These are phyloP conservation scores for Mycena amicta DNA, from an alignment of 768 basidiomycete genomes.

Conservation along the genomic window DNA sequence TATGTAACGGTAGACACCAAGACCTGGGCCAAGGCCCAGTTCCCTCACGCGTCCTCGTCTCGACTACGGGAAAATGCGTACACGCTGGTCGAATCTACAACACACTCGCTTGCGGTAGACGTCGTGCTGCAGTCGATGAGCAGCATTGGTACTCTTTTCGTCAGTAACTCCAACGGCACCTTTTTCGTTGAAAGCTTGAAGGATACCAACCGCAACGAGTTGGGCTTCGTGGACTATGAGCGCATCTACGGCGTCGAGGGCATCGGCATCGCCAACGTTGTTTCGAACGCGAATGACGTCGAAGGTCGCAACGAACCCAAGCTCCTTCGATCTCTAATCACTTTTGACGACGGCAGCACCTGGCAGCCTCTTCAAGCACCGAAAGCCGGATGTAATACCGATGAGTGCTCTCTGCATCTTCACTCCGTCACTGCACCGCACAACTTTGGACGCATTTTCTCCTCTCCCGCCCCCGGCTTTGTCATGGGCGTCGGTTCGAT, in stretches of 20 bases:
- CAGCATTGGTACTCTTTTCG: conserved; percentile 87
- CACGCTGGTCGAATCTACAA: conserved; percentile 92
- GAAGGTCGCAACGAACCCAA: conserved; percentile 72
- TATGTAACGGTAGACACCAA: conserved; percentile 86
- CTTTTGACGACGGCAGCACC: conserved; percentile 88
- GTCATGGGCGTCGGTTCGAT: conserved; percentile 97
- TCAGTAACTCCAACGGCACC: conserved; percentile 94
- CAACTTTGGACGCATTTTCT: conserved; percentile 93
- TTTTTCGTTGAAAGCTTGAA: conserved; percentile 90
- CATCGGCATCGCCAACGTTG: conserved; percentile 87
- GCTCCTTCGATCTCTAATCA: conserved; percentile 75
- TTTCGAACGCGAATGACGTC: conserved; percentile 82
- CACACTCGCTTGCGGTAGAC: conserved; percentile 92
- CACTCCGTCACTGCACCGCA: conserved; percentile 92
- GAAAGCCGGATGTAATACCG: conserved; percentile 61
- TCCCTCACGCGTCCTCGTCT: conserved; percentile 86
- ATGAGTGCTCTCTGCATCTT: conserved; percentile 80
- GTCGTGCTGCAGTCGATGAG: conserved; percentile 74
- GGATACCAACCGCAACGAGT: conserved; percentile 88
- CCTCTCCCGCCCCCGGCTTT: conserved; percentile 90
- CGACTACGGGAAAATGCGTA: conserved; percentile 89
- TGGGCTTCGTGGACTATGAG: conserved; percentile 94
- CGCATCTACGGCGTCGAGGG: conserved; percentile 85
- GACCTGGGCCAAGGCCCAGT: conserved; percentile 86
- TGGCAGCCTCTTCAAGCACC: conserved; percentile 74